Base-by-base conservation (phyloP, 2,329 filamentous ascomycete genomes). In the Scedosporium minutisporum region DNA sequence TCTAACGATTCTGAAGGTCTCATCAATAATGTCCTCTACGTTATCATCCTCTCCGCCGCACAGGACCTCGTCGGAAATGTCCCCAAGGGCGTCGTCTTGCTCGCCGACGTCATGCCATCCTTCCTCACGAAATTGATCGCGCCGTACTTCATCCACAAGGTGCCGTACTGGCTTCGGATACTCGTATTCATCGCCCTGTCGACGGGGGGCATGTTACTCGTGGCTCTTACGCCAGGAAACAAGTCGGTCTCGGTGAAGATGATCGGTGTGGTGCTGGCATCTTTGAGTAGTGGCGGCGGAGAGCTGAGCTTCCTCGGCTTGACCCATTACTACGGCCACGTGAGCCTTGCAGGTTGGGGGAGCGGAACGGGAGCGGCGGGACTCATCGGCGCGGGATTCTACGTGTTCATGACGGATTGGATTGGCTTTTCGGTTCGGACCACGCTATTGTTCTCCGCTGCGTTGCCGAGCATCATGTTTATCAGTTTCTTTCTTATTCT, bases 1-100 rank as follows among this genome's bases (percentile, higher is more conserved):
- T 48, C 29, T 9, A 7, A 16, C 16, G 12, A 3, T 27, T 46
- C 18, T 10, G 1, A 27, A 77, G 76, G 76, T 62, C 71, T 66
- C 18, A 95, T 97, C 73, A 97, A 99, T 76, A 97, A 97, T 77
- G 91, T 97, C 68, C 89, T 97, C 76, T 97, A 97, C 76, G 93
- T 97, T 63, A 90, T 97, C 73, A 95, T 97, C 72, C 88, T 99
- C 70, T 96, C 92, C 33, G 90, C 95, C 42, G 95, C 95, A 3
- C 89, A 97, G 69, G 95, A 99, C 71, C 89, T 99, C 65, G 95
- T 97, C 68, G 93, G 93, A 42, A 88, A 90, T 38, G 82, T 97
- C 1, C 95, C 95, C 59, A 97, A 97, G 74, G 91, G 90, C 68
- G 84, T 96, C 63, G 93, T 99, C 62, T 87, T 97, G 62, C 89